Percentiles rank a stretch among this genome's conserved stretches.
Evolutionary conservation across 176 grass and related monocot genomes (phyloP).

Genomic region (Ananas comosus): DNA sequence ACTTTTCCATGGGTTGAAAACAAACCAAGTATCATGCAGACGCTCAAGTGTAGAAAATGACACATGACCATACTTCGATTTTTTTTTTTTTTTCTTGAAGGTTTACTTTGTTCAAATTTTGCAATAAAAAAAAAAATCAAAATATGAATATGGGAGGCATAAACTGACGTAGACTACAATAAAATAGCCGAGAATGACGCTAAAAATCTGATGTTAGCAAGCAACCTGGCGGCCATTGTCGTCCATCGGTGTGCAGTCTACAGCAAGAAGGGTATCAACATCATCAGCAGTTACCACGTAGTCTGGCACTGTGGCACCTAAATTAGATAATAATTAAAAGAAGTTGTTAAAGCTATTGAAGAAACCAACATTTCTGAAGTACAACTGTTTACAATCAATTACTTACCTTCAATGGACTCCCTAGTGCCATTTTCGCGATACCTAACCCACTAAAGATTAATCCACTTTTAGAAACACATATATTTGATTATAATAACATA

Average conservation of each 20-base stretch:
- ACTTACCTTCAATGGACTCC: slow-evolving; percentile 82
- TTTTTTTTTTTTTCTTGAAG: background rate
- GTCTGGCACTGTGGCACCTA: slow-evolving; percentile 74
- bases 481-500: too few relatives aligned
- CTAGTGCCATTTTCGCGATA: slow-evolving; percentile 64
- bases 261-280: slow-evolving; percentile 75
- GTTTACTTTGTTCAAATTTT: background rate
- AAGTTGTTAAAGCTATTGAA: background rate
- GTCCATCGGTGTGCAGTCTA: slow-evolving; percentile 96
- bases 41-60: background rate
- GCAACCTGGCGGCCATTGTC: slow-evolving; percentile 77
- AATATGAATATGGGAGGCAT: background rate
- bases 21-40: background rate
- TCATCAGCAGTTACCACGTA: slow-evolving; percentile 92
- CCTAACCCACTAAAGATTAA: slow-evolving; percentile 75
- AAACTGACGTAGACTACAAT: background rate
- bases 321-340: slow-evolving; percentile 10
- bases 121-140: background rate
- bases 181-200: background rate
- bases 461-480: background rate
- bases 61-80: too few relatives aligned
- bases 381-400: slow-evolving; percentile 2
- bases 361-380: background rate
- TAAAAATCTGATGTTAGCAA: slow-evolving; percentile 10
- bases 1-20: background rate